These are phyloP conservation scores for Ceratobasidium sp. DNA, from an alignment of 1,284 basidiomycete genomes.

Conservation along the genomic window DNA sequence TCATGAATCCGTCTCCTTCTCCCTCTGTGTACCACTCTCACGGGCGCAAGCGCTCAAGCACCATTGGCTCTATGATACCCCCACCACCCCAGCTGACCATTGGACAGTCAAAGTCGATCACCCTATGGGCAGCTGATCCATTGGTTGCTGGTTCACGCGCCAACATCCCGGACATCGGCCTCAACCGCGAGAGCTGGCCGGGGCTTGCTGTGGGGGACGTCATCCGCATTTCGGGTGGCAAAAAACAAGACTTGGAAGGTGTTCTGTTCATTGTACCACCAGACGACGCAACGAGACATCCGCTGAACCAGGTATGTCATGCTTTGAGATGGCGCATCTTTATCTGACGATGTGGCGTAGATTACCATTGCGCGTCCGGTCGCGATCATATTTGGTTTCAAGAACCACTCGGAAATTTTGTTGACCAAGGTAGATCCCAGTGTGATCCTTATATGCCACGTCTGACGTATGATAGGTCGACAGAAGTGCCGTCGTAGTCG, in stretches of 20 bases:
- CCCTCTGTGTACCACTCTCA: slow-evolving; percentile 42
- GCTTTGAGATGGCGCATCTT: slow-evolving; percentile 10
- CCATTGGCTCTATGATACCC: slow-evolving; percentile 45
- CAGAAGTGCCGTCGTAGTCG: slow-evolving; percentile 70
- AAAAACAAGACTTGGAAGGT: slow-evolving; percentile 60
- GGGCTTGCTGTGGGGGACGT: slow-evolving; percentile 79
- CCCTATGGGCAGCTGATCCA: slow-evolving; percentile 38
- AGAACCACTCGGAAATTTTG: slow-evolving; percentile 75
- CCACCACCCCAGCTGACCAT: slow-evolving; percentile 45
- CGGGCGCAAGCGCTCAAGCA: slow-evolving; percentile 47
- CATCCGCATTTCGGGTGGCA: slow-evolving; percentile 64
- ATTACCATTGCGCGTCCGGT: slow-evolving; percentile 76
- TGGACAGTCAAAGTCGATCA: slow-evolving; percentile 45
- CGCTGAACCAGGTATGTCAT: slow-evolving; percentile 32
- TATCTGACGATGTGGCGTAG: slow-evolving; percentile 55
- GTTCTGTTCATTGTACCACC: slow-evolving; percentile 73
- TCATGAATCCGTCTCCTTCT: slow-evolving; percentile 43
- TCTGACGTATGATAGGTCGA: slow-evolving; percentile 66
- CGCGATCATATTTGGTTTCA: slow-evolving; percentile 73
- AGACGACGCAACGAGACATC: slow-evolving; percentile 60
- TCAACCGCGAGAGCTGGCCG: slow-evolving; percentile 78
- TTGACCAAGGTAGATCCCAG: slow-evolving; percentile 67
- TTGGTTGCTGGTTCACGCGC: slow-evolving; percentile 38
- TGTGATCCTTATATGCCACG: slow-evolving; percentile 26
- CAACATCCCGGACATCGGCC: slow-evolving; percentile 60